phyloP scores from a whole-genome alignment of 176 grass and related monocot species.

The Cenchrus fungigraminus region DNA sequence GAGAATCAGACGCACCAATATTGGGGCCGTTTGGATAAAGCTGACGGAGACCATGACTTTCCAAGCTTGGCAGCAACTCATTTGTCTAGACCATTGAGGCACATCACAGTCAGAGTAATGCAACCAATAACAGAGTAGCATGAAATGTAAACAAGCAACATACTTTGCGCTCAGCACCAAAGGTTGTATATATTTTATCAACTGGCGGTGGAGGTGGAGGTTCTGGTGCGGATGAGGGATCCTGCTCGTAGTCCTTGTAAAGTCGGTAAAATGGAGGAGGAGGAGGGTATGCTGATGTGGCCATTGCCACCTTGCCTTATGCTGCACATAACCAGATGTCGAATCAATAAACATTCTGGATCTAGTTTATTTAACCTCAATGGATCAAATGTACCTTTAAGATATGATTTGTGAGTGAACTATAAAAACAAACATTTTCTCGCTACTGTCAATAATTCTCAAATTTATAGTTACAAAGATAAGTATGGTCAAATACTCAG shows the following conservation, averaged over 20 bases:
- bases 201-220: slow-evolving; percentile 60
- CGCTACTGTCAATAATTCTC: neutral
- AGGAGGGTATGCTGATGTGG: slow-evolving; percentile 71
- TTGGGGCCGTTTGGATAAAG: slow-evolving; percentile 73
- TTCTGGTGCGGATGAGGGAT: slow-evolving; percentile 66
- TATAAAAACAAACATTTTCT: neutral
- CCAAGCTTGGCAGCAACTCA: slow-evolving; percentile 82
- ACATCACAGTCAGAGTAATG: slow-evolving; percentile 18
- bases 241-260: slow-evolving; percentile 74
- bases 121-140: neutral
- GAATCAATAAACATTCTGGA: neutral
- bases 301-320: slow-evolving; percentile 50
- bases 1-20: slow-evolving; percentile 51
- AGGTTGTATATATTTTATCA: slow-evolving; percentile 61
- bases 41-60: slow-evolving; percentile 83
- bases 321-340: neutral
- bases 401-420: neutral
- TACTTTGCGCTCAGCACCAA: slow-evolving; percentile 72
- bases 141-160: slow-evolving; percentile 17
- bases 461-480: neutral
- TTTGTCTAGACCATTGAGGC: slow-evolving; percentile 51
- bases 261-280: slow-evolving; percentile 84
- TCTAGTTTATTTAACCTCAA: slow-evolving; percentile 7
- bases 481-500: neutral
- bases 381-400: neutral